Conservation (phyloP, 352 stramenopile species). For the Pythium brachiatum region DNA sequence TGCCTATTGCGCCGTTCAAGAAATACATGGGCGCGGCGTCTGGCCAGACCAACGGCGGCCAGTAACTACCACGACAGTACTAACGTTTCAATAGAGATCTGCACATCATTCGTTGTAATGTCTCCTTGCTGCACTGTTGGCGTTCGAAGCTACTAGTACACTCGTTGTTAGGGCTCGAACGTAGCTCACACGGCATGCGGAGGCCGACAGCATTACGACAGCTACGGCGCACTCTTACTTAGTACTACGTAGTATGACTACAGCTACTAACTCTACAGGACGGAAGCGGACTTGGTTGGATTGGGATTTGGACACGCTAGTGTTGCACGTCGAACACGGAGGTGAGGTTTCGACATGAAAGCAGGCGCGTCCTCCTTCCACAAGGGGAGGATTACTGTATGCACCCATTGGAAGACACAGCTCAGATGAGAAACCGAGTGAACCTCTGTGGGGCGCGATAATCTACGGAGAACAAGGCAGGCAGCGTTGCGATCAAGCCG, state of each 20-base stretch:
- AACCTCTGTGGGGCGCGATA: constrained; percentile 59
- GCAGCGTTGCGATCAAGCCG: not conserved
- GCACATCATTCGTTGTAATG: not conserved
- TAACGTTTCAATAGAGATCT: not conserved
- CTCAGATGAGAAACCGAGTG: constrained; percentile 28
- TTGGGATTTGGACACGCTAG: constrained; percentile 49
- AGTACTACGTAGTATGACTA: not conserved
- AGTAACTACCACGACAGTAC: not conserved
- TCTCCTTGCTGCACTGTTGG: not conserved
- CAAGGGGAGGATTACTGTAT: constrained; percentile 28
- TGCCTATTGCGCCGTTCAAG: constrained; percentile 69
- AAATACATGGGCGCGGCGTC: constrained; percentile 60
- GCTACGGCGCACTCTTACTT: too few species aligned
- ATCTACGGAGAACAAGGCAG: not conserved
- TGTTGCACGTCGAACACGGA: constrained; percentile 61
- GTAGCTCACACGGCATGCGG: too few species aligned
- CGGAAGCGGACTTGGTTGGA: too few species aligned
- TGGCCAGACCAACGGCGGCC: not conserved
- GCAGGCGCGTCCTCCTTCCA: constrained; percentile 40
- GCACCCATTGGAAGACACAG: constrained; percentile 49
- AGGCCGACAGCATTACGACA: too few species aligned
- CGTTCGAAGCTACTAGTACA: not conserved
- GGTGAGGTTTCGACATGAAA: constrained; percentile 48
- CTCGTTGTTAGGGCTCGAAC: not conserved
- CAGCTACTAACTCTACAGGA: too few species aligned